Percentiles rank a stretch among this genome's conserved stretches.
These are phyloP conservation scores for Sporothrix dimorphospora DNA, from an alignment of 2,329 filamentous ascomycete species.

Conservation along the genomic window DNA sequence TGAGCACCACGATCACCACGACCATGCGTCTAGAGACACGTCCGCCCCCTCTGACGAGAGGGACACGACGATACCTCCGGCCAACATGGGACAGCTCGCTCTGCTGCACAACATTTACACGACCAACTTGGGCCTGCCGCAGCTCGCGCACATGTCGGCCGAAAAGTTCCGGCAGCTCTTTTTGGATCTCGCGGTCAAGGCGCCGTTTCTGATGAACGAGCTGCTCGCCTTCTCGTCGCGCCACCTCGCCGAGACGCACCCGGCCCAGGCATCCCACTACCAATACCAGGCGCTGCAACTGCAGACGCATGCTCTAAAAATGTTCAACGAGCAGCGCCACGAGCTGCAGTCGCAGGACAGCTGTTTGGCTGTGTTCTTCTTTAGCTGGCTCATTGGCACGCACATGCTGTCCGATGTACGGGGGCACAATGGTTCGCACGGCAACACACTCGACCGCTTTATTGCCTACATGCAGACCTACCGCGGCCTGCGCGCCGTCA, in stretches of 20 bases:
- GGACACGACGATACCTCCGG: not conserved
- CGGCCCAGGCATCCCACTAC: not conserved
- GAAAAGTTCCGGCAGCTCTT: not conserved
- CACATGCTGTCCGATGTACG: not conserved
- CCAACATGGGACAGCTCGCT: not conserved
- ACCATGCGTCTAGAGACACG: not conserved
- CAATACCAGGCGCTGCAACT: not conserved
- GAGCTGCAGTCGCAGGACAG: not conserved
- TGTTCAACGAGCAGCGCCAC: not conserved
- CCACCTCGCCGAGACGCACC: not conserved
- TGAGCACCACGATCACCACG: not conserved
- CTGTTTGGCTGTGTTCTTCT: not conserved
- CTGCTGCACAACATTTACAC: constrained; percentile 4
- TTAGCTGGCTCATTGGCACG: not conserved
- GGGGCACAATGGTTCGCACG: not conserved
- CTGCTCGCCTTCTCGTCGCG: constrained; percentile 8
- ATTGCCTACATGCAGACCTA: constrained; percentile 3
- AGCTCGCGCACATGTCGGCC: not conserved
- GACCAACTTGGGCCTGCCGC: not conserved
- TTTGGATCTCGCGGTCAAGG: not conserved
- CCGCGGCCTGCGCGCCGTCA: not conserved
- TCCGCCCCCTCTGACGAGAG: not conserved
- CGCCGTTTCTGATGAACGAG: constrained; percentile 4
- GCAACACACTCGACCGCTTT: not conserved
- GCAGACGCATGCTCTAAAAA: not conserved